phyloP scores from a whole-genome alignment of 495 filamentous ascomycete genomes.

The Penicillium cosmopolitanum region DNA sequence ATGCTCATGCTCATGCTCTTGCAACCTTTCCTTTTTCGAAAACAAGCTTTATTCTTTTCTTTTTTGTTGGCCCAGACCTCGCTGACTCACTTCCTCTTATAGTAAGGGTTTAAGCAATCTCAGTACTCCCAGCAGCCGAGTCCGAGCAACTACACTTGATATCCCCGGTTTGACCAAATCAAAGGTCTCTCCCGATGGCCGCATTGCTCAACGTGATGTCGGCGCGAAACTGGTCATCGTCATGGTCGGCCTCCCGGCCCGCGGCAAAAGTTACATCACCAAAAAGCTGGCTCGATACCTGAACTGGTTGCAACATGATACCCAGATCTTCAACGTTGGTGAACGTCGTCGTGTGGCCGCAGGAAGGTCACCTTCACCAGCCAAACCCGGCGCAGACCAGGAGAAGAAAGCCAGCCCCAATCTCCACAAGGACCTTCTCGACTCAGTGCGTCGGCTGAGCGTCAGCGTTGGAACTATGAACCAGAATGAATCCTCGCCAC shows the following conservation, averaged over 20 bases:
- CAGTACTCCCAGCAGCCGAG: constrained; percentile 55
- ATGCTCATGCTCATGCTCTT: not conserved
- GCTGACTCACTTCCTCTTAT: constrained; percentile 12
- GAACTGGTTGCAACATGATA: constrained; percentile 96
- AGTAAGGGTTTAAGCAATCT: constrained; percentile 41
- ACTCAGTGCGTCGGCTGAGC: constrained; percentile 49
- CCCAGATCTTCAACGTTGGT: constrained; percentile 95
- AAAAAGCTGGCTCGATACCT: constrained; percentile 96
- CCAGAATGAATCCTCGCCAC: constrained; percentile 26
- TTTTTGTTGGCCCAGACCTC: not conserved
- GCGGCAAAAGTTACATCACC: constrained; percentile 97
- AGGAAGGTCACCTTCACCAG: constrained; percentile 51
- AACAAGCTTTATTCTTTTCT: not conserved
- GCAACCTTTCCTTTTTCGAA: not conserved
- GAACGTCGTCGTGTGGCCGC: constrained; percentile 83
- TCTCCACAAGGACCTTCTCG: constrained; percentile 46
- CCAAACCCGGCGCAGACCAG: constrained; percentile 24
- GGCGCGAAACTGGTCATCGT: constrained; percentile 95
- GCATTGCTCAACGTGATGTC: constrained; percentile 88
- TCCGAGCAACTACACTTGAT: constrained; percentile 82
- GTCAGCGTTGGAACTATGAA: constrained; percentile 40
- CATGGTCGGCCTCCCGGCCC: constrained; percentile 94
- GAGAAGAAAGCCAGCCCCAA: constrained; percentile 30
- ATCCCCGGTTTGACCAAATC: constrained; percentile 91
- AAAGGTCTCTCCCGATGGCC: constrained; percentile 90